Conservation (phyloP, 257 asterid genomes). For the Thymus mandschuricus region DNA sequence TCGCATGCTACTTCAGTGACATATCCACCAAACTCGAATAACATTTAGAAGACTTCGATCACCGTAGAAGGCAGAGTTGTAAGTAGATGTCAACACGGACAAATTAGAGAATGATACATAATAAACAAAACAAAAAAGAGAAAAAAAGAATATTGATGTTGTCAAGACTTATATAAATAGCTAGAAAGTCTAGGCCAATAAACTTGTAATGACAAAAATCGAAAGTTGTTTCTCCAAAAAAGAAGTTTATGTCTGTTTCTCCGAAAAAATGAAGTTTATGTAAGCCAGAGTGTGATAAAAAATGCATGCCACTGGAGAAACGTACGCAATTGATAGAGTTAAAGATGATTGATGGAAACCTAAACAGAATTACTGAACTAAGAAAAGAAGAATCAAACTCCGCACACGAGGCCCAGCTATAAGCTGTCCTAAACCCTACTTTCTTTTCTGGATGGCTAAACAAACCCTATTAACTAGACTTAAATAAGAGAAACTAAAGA, state of each 20-base stretch:
- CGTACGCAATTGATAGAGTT: no score
- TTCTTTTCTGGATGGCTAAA: no score
- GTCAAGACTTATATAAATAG: no score
- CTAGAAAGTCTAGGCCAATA: neutral
- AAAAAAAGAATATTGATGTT: no score
- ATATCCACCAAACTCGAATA: neutral
- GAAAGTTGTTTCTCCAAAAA: neutral
- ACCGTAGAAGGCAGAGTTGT: neutral
- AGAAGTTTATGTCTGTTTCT: neutral
- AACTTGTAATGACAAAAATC: neutral
- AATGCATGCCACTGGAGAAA: neutral
- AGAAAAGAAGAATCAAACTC: no score
- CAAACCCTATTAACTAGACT: no score
- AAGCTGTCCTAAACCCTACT: no score
- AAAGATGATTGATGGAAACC: no score
- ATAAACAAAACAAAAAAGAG: neutral
- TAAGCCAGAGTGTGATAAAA: neutral
- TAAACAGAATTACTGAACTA: no score
- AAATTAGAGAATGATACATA: neutral
- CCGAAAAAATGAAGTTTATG: neutral
- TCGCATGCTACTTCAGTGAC: neutral
- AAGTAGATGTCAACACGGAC: neutral
- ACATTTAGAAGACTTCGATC: slow-evolving; percentile 7
- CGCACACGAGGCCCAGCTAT: no score
- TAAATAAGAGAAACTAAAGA: no score